A percentile compares a stretch with the other conserved stretches of the same genome.
Conservation (phyloP, 306 rosid species). For the Rubus idaeus region DNA sequence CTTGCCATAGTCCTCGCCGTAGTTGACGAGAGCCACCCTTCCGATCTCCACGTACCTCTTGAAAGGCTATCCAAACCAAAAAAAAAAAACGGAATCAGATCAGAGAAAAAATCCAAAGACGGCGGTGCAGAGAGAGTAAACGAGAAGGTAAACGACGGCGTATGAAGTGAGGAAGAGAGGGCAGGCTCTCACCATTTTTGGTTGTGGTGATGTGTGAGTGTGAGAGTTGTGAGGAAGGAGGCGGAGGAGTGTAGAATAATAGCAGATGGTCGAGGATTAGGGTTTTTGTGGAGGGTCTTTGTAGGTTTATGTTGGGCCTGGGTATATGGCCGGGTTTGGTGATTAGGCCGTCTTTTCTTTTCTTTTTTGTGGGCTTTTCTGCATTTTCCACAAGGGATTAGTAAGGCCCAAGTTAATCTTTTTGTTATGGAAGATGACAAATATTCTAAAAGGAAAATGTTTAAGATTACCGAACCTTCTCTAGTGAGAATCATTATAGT, state of each 20-base stretch:
- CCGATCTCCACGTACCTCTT: slow-evolving; percentile 95
- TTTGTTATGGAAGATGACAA: too few relatives aligned
- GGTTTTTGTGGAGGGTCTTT: slow-evolving; percentile 12
- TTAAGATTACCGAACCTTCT: too few relatives aligned
- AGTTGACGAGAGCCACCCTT: slow-evolving; percentile 87
- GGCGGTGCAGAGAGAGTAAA: not conserved
- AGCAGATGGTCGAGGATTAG: slow-evolving; percentile 14
- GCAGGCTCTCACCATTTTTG: slow-evolving; percentile 49
- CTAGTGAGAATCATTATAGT: too few relatives aligned
- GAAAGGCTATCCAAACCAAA: slow-evolving; percentile 57
- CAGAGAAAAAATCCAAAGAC: too few relatives aligned
- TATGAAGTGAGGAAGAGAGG: not conserved
- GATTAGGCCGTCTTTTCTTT: not conserved
- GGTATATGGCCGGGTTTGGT: not conserved
- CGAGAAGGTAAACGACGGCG: not conserved
- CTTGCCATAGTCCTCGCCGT: slow-evolving; percentile 81
- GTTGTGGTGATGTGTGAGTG: slow-evolving; percentile 18
- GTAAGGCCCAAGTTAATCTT: not conserved
- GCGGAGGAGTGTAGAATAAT: not conserved
- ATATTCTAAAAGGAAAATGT: too few relatives aligned
- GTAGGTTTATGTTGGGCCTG: slow-evolving; percentile 11
- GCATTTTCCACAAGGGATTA: too few relatives aligned
- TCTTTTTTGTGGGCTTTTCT: not conserved
- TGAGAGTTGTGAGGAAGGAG: not conserved
- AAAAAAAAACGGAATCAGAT: not conserved